Base-by-base conservation (phyloP, 352 stramenopile species). In the Elongisporangium senticosum region DNA sequence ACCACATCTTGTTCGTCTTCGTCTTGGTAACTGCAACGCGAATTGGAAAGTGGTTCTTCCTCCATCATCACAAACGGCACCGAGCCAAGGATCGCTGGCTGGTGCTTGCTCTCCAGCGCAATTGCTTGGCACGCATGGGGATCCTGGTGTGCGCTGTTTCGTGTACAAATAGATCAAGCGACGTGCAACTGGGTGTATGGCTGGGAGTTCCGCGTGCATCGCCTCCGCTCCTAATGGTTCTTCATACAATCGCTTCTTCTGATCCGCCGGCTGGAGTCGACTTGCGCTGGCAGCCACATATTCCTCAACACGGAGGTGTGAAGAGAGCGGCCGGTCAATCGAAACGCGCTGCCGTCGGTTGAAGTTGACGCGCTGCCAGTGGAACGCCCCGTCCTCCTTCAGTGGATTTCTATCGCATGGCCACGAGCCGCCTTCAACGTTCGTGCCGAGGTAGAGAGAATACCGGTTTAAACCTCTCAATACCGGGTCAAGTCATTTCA, bases 1-100 rank as follows among this genome's bases (percentile, higher is more conserved):
- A 49, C 48, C 40, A 48, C 55, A 59, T 54, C 60, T 55, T 24
- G 47, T 43, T 43, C 11, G 28, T 11, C 28, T 43, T 43, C 2
- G 13, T 43, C 8, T 43, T 17, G 33, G 33, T 26, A 43, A 1
- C 33, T 43, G 7, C 33, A 43, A 43, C 7, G 33, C 33, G 13
- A 43, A 43, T 43, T 43, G 33, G 33, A 17, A 43, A 43, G 33
- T 43, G 33, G 33, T 15, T 43, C 8, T 43, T 43, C 10, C 13
- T 17, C 33, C 33, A 14, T 14, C 2, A 43, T 7, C 33, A 10
- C 33, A 14, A 10, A 17, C 33, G 11, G 8, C 33, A 17, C 10
- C 5, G 7, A 37, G 33, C 7, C 1, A 11, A 37, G 6, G 33
- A 43, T 43, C 33, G 17, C 13, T 43, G 33, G 33, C 33, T 43